Percentiles rank a stretch among this genome's conserved stretches.
These are phyloP conservation scores for Puccinia triticina DNA, from an alignment of 1,284 basidiomycete species.

Conservation along the genomic window DNA sequence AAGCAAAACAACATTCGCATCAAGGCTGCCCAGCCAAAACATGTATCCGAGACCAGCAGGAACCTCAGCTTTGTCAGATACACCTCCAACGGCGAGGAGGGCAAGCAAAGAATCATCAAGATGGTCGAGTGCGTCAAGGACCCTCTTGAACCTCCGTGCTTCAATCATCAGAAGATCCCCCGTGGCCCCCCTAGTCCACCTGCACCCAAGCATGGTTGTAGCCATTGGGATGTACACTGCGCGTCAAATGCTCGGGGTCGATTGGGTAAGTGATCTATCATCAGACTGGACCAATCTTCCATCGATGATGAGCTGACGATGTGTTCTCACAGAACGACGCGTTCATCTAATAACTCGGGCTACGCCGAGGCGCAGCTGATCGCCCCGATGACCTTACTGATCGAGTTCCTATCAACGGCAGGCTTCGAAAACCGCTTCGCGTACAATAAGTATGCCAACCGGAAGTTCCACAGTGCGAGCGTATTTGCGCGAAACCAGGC, in stretches of 20 bases:
- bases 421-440: slow-evolving; percentile 84
- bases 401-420: slow-evolving; percentile 79
- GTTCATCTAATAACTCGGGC: slow-evolving; percentile 90
- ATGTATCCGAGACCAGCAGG: slow-evolving; percentile 56
- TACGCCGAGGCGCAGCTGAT: slow-evolving; percentile 87
- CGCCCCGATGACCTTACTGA: slow-evolving; percentile 77
- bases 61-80: slow-evolving; percentile 75
- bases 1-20: slow-evolving; percentile 92
- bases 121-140: slow-evolving; percentile 98
- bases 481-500: slow-evolving; percentile 66
- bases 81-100: slow-evolving; percentile 81
- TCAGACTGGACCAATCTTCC: too few relatives aligned
- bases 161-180: slow-evolving; percentile 98
- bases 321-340: slow-evolving; percentile 76
- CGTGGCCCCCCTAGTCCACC: slow-evolving; percentile 92
- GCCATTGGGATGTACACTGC: slow-evolving; percentile 97
- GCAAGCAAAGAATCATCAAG: slow-evolving; percentile 96
- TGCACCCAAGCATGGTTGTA: slow-evolving; percentile 93
- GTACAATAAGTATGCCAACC: slow-evolving; percentile 94
- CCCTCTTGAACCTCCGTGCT: slow-evolving; percentile 91
- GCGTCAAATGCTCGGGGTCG: slow-evolving; percentile 83
- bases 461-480: slow-evolving; percentile 86
- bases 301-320: too few relatives aligned
- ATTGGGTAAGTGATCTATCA: too few relatives aligned
- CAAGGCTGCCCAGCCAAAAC: slow-evolving; percentile 84